Conservation (phyloP, 305 asterid genomes). For the Caryopteris hybrid region DNA sequence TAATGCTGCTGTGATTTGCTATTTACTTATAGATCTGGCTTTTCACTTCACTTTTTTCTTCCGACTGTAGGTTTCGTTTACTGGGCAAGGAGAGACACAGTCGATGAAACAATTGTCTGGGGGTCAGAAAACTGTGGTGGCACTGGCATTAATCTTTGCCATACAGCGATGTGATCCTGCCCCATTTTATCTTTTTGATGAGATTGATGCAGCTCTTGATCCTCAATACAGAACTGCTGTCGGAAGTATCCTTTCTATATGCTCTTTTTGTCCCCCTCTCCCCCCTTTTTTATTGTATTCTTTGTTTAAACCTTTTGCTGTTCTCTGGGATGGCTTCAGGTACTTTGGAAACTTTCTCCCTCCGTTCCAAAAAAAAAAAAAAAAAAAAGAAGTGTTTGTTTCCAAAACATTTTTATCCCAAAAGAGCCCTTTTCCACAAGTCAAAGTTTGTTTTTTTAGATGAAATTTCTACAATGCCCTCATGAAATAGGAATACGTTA, state of each 20-base stretch:
- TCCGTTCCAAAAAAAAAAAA: background rate
- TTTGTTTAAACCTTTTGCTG: background rate
- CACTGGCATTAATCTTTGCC: conserved; percentile 90
- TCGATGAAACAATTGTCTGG: conserved; percentile 98
- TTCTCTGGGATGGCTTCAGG: background rate
- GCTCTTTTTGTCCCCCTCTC: background rate
- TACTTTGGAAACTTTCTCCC: background rate
- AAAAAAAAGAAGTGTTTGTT: too few species aligned
- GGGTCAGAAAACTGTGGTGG: conserved; percentile 99
- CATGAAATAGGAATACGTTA: background rate
- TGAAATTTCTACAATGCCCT: background rate
- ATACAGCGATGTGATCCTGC: conserved; percentile 99
- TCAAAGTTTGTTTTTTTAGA: background rate
- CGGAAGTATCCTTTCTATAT: conserved; percentile 82
- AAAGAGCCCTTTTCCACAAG: background rate
- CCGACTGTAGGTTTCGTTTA: conserved; percentile 77
- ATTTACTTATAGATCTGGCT: conserved; percentile 5
- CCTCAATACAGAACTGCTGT: conserved; percentile 99
- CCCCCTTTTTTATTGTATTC: background rate
- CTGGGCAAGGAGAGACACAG: conserved; percentile 99
- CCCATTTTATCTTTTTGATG: conserved; percentile 98
- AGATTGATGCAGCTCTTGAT: conserved; percentile 99
- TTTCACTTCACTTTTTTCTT: conserved; percentile 1
- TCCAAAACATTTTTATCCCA: background rate
- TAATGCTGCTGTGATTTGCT: background rate